These are phyloP conservation scores for Neocatenulostroma microsporum DNA, from an alignment of 2,329 filamentous ascomycete species.

Conservation along the genomic window DNA sequence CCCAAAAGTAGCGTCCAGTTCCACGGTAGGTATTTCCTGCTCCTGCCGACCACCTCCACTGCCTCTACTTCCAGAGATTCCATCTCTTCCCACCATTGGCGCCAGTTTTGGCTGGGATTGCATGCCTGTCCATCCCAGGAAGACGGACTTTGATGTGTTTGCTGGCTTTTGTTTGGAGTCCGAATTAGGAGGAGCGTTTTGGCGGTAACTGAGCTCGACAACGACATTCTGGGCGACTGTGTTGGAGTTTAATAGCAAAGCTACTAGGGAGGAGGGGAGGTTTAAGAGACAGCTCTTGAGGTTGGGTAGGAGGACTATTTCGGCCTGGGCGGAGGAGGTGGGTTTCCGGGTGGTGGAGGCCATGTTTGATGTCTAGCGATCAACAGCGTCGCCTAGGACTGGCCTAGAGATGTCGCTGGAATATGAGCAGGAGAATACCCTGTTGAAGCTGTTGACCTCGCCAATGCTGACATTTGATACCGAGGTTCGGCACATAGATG, in stretches of 20 bases:
- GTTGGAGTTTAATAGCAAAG: slow-evolving; percentile 79
- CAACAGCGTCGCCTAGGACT: no score
- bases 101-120: slow-evolving; percentile 77
- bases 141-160: slow-evolving; percentile 60
- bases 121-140: slow-evolving; percentile 96
- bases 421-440: no score
- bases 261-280: slow-evolving; percentile 74
- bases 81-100: slow-evolving; percentile 65
- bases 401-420: no score
- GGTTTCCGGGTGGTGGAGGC: no score
- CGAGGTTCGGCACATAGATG: no score
- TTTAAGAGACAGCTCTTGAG: slow-evolving; percentile 95
- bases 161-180: slow-evolving; percentile 31
- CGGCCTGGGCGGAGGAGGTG: slow-evolving; percentile 11
- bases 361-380: no score
- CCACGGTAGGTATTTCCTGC: slow-evolving; percentile 68
- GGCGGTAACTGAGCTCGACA: slow-evolving; percentile 77
- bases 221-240: slow-evolving; percentile 94
- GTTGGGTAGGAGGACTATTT: slow-evolving; percentile 62
- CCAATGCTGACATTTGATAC: no score
- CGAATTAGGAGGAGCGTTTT: slow-evolving; percentile 41
- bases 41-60: slow-evolving; percentile 57
- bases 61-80: slow-evolving; percentile 48
- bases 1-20: slow-evolving; percentile 81
- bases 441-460: no score